These are phyloP conservation scores for Phytophthora tubulina DNA, from an alignment of 352 stramenopile species.

Conservation along the genomic window DNA sequence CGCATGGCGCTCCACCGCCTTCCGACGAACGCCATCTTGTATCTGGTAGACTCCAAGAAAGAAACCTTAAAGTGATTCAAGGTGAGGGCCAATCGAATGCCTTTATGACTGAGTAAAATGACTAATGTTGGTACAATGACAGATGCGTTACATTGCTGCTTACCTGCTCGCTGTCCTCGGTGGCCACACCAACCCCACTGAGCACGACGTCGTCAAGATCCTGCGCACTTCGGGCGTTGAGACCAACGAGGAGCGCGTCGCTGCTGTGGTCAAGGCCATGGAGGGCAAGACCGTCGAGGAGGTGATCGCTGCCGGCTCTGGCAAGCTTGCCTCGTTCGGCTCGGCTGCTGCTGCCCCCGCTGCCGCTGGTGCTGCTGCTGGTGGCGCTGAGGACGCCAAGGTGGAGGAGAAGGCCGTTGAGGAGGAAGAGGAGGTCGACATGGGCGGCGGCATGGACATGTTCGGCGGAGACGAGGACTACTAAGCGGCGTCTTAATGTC, in stretches of 20 bases:
- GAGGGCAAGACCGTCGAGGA: slow-evolving; percentile 87
- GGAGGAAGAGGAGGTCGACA: slow-evolving; percentile 88
- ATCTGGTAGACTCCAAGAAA: slow-evolving; percentile 88
- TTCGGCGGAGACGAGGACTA: slow-evolving; percentile 90
- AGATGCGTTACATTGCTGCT: slow-evolving; percentile 98
- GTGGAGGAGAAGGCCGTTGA: slow-evolving; percentile 80
- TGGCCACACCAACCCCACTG: slow-evolving; percentile 91
- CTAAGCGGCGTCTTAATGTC: slow-evolving; percentile 55
- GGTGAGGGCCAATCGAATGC: slow-evolving; percentile 43
- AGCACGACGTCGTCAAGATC: slow-evolving; percentile 93
- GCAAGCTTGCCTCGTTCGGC: slow-evolving; percentile 88
- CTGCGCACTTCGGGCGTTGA: slow-evolving; percentile 92
- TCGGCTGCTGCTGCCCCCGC: slow-evolving; percentile 63
- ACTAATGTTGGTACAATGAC: slow-evolving; percentile 25
- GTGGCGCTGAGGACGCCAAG: slow-evolving; percentile 55
- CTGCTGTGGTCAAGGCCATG: slow-evolving; percentile 82
- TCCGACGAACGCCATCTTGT: slow-evolving; percentile 76
- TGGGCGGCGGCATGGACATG: slow-evolving; percentile 90
- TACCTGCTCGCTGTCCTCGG: slow-evolving; percentile 96
- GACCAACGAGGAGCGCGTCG: slow-evolving; percentile 76
- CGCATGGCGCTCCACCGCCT: neutral
- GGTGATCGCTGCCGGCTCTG: slow-evolving; percentile 82
- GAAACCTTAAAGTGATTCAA: slow-evolving; percentile 95
- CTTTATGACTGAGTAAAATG: neutral
- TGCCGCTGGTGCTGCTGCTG: slow-evolving; percentile 59